Conservation (phyloP, 306 rosid species). For the Prinsepia uniflora region DNA sequence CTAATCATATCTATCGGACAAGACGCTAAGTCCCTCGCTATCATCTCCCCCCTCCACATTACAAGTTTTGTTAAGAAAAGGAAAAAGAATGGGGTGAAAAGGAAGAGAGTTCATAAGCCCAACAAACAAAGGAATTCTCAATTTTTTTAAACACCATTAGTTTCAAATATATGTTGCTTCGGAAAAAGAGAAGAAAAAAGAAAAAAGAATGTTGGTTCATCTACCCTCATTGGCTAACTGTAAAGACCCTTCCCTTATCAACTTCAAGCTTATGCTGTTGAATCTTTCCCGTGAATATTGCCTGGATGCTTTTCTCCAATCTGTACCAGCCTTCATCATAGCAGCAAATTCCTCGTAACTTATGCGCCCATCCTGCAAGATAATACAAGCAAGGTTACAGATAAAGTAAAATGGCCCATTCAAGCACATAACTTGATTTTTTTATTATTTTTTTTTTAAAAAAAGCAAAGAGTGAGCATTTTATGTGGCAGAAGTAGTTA, state of each 20-base stretch:
- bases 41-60: conserved; percentile 10
- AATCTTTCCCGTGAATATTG: conserved; percentile 62
- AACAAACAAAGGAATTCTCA: conserved; percentile 1
- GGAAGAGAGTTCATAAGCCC: conserved; percentile 1
- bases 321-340: conserved; percentile 95
- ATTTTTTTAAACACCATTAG: neutral
- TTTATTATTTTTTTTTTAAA: no score
- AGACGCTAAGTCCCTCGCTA: conserved; percentile 1
- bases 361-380: conserved; percentile 76
- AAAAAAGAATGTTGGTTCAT: conserved; percentile 23
- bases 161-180: conserved; percentile 3
- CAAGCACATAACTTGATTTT: neutral
- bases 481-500: neutral
- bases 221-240: conserved; percentile 41
- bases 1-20: conserved; percentile 8
- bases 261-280: conserved; percentile 54
- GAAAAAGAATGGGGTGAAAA: conserved; percentile 9
- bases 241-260: conserved; percentile 55
- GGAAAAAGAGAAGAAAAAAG: neutral
- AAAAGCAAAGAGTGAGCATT: neutral
- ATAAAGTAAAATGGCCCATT: neutral
- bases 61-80: conserved; percentile 10
- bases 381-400: neutral
- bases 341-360: conserved; percentile 80
- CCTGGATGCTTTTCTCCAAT: conserved; percentile 87